These are phyloP conservation scores for Exophiala sp. DNA, from an alignment of 2,329 filamentous ascomycete genomes.

Conservation along the genomic window DNA sequence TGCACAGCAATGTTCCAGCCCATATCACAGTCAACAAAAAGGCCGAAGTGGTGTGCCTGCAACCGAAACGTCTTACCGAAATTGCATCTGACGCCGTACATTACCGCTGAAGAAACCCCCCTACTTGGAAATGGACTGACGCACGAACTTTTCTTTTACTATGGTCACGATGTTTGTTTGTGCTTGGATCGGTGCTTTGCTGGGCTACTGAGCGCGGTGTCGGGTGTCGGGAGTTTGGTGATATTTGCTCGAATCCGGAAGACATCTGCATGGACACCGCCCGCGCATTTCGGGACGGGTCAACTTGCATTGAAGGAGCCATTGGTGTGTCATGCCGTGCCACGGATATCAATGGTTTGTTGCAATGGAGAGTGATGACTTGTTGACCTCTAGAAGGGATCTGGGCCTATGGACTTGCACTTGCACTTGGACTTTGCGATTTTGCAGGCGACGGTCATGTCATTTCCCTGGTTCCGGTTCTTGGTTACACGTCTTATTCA, in stretches of 20 bases:
- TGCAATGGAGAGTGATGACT: too few relatives aligned
- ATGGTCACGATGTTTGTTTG: neutral
- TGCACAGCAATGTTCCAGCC: conserved; percentile 18
- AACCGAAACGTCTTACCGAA: conserved; percentile 17
- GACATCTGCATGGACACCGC: neutral
- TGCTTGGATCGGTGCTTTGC: neutral
- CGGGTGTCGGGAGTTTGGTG: conserved; percentile 3
- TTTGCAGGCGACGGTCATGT: too few relatives aligned
- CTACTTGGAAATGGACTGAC: neutral
- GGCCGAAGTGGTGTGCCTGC: conserved; percentile 14
- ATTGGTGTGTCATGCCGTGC: too few relatives aligned
- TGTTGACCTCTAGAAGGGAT: too few relatives aligned
- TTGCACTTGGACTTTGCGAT: too few relatives aligned
- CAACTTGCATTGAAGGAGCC: too few relatives aligned
- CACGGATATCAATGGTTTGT: too few relatives aligned
- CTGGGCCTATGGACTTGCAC: too few relatives aligned
- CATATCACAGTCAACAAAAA: conserved; percentile 16
- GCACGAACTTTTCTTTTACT: neutral
- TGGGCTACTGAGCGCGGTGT: conserved; percentile 11
- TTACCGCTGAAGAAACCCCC: conserved; percentile 11
- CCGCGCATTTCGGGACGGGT: neutral
- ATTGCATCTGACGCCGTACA: conserved; percentile 22
- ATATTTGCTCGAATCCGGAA: neutral
- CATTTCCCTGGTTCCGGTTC: too few relatives aligned
- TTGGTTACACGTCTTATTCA: too few relatives aligned